These are phyloP conservation scores for Aspergillus sp. DNA, from an alignment of 2,329 filamentous ascomycete genomes.

Conservation along the genomic window DNA sequence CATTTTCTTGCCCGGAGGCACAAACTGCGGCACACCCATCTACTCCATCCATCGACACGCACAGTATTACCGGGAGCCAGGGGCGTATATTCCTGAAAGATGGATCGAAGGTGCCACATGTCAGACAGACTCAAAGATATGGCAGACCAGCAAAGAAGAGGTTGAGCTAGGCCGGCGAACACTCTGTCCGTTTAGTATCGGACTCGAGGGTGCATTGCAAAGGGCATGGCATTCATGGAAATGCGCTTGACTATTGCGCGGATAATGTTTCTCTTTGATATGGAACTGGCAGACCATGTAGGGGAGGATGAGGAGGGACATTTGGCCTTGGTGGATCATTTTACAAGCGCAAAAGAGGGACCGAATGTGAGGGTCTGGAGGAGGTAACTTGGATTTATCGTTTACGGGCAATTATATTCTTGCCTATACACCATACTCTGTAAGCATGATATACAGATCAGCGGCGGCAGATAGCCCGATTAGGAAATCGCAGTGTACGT, in stretches of 20 bases:
- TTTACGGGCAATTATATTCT: too few relatives aligned
- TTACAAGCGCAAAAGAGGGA: slow-evolving; percentile 30
- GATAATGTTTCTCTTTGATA: slow-evolving; percentile 33
- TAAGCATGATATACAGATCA: too few relatives aligned
- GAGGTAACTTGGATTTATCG: not conserved
- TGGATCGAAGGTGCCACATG: slow-evolving; percentile 50
- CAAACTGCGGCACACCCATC: slow-evolving; percentile 56
- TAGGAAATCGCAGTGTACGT: not conserved
- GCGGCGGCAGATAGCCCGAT: not conserved
- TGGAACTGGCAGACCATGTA: slow-evolving; percentile 25
- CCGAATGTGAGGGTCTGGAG: slow-evolving; percentile 23
- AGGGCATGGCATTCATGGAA: slow-evolving; percentile 38
- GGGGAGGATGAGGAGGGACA: slow-evolving; percentile 30
- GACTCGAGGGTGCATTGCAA: slow-evolving; percentile 36
- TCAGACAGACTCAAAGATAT: slow-evolving; percentile 28
- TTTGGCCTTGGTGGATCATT: slow-evolving; percentile 31
- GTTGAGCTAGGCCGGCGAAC: slow-evolving; percentile 52
- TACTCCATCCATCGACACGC: slow-evolving; percentile 63
- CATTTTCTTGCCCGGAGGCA: slow-evolving; percentile 42
- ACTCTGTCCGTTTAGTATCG: slow-evolving; percentile 55
- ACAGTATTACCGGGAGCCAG: slow-evolving; percentile 53
- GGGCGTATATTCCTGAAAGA: slow-evolving; percentile 54
- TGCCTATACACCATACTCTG: too few relatives aligned
- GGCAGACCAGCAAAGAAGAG: slow-evolving; percentile 43
- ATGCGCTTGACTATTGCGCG: slow-evolving; percentile 33